Evolutionary conservation across 192 early-diverging fungal genomes (phyloP).

Genomic region (Gryganskiella cystojenkinii): DNA sequence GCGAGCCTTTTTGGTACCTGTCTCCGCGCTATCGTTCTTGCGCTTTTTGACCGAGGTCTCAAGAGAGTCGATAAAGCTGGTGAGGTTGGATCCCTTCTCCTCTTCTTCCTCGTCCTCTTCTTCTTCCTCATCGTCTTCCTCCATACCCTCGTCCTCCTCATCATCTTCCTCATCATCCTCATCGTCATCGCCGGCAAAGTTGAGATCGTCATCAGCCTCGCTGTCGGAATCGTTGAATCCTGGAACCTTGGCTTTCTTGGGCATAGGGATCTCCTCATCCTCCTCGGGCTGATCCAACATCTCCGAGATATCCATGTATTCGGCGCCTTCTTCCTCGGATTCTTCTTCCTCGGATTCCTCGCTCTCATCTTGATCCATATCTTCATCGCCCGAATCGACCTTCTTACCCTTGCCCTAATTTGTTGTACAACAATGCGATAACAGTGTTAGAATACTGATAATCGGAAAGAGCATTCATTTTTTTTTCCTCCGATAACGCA

Average conservation of each 20-base stretch:
- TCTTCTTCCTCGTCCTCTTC: constrained; percentile 57
- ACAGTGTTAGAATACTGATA: neutral
- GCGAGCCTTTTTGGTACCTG: constrained; percentile 56
- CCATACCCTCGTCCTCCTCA: constrained; percentile 51
- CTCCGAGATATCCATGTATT: constrained; percentile 52
- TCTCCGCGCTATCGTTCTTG: constrained; percentile 36
- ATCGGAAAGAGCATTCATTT: neutral
- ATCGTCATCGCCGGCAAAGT: constrained; percentile 29
- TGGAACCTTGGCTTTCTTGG: constrained; percentile 54
- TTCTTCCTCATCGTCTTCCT: constrained; percentile 51
- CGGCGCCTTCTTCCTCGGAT: constrained; percentile 47
- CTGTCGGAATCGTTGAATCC: constrained; percentile 51
- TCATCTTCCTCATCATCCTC: constrained; percentile 42
- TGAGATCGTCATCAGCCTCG: constrained; percentile 48
- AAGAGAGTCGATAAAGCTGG: constrained; percentile 74
- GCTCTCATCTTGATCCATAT: constrained; percentile 53
- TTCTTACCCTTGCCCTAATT: constrained; percentile 20
- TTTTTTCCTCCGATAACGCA: too few relatives aligned
- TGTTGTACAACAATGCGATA: neutral
- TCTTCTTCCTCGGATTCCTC: constrained; percentile 55
- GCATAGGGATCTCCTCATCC: constrained; percentile 35
- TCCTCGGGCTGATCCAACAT: constrained; percentile 47
- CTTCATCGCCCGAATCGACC: constrained; percentile 32
- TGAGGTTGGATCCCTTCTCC: constrained; percentile 63
- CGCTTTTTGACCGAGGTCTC: constrained; percentile 65